Base-by-base conservation (phyloP, 306 rosid genomes). In the Prunus campanulata region DNA sequence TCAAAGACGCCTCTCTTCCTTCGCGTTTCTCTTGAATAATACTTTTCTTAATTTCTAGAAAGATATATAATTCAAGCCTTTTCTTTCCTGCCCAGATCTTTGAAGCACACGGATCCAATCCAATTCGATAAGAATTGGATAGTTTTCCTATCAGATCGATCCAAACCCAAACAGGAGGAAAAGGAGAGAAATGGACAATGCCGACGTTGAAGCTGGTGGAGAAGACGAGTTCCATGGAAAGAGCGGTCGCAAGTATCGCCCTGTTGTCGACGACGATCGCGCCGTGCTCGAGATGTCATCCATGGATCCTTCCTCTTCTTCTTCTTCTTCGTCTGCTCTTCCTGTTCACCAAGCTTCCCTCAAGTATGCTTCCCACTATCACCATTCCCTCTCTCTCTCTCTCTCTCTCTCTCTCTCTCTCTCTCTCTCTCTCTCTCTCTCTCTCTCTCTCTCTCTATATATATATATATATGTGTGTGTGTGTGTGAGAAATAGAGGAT, bases 201-300 rank as follows among this genome's bases (percentile, higher is more conserved):
- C 55, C 27, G 98, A 95, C 81, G 82, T 92, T 5, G 99, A 96
- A 77, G 90, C 87, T 66, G 90, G 88, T 14, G 89, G 85, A 20
- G 98, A 90, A 3, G 97, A 89, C 22, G 91, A 88, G 64, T 86
- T 89, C 68, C 89, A 56, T 25, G 85, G 78, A 22, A 88, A 81
- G 80, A 77, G 80, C 13, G 98, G 93, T 30, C 87, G 96, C 79
- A 84, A 90, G 89, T 96, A 96, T 65, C 89, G 96, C 20, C 97
- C 99, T 1, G 99, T 96, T 0, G 86, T 92, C 86, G 97, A 86
- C 72, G 82, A 89, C 74, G 98, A 96, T 92, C 97, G 98, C 22
- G 98, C 97, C 18, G 99, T 96, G 55, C 97, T 96, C 69, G 93
- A 96, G 82, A 96, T 96, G 99, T 92, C 99, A 70, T 79, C 97